Conservation (phyloP, 345 rosid species). For the Hypericum androsaemum region DNA sequence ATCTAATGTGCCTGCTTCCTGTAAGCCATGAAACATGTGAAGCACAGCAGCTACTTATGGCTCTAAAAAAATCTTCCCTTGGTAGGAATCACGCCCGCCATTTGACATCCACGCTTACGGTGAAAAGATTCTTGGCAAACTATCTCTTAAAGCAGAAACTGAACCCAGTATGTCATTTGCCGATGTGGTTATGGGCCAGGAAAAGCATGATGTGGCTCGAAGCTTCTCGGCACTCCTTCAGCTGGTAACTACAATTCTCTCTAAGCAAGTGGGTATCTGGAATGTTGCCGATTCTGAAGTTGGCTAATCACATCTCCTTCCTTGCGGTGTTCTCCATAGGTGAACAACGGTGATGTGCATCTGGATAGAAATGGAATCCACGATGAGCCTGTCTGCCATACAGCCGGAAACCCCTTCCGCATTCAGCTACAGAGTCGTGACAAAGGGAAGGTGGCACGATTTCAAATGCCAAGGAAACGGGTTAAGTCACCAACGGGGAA, state of each 20-base stretch:
- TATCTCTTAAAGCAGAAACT: constrained; percentile 36
- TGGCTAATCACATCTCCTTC: background rate
- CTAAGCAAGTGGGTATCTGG: too few species aligned
- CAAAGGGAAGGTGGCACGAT: constrained; percentile 17
- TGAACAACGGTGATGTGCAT: constrained; percentile 78
- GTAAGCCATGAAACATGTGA: too few species aligned
- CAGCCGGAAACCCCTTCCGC: constrained; percentile 64
- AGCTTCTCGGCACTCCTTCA: constrained; percentile 93
- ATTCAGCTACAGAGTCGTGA: constrained; percentile 37
- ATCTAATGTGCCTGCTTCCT: too few species aligned
- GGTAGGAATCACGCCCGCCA: constrained; percentile 74
- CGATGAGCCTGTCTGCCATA: constrained; percentile 45
- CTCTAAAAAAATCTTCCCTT: constrained; percentile 9
- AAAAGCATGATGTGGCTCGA: constrained; percentile 84
- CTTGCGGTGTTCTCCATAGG: constrained; percentile 25
- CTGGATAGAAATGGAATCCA: constrained; percentile 39
- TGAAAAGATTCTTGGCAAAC: constrained; percentile 48
- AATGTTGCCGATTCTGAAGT: background rate
- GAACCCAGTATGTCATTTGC: constrained; percentile 39
- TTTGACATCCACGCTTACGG: constrained; percentile 91
- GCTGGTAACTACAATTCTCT: constrained; percentile 39
- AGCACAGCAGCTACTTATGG: background rate
- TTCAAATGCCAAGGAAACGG: constrained; percentile 39
- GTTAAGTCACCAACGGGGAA: constrained; percentile 42
- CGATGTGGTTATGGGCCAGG: constrained; percentile 61